phyloP scores from a whole-genome alignment of 1,284 basidiomycete species.

The Coniophora puteana region DNA sequence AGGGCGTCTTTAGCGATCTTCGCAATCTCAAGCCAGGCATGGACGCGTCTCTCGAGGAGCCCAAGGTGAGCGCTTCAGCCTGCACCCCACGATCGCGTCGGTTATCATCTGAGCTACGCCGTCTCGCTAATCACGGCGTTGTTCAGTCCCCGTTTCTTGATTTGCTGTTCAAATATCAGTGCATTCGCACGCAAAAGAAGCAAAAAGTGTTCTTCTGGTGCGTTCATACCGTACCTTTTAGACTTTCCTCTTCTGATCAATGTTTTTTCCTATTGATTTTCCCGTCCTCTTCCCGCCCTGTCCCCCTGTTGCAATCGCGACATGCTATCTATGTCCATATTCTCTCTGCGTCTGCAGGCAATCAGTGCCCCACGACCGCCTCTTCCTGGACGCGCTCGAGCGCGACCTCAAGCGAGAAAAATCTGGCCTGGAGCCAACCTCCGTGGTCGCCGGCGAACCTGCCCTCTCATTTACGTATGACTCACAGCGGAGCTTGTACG shows the following conservation, averaged over 20 bases:
- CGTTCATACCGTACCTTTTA: slow-evolving; percentile 29
- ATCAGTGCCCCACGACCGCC: slow-evolving; percentile 89
- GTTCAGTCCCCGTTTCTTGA: slow-evolving; percentile 92
- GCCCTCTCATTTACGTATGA: slow-evolving; percentile 83
- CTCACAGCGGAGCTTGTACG: slow-evolving; percentile 78
- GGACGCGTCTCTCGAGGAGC: slow-evolving; percentile 88
- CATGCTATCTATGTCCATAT: slow-evolving; percentile 8
- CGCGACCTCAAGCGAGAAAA: slow-evolving; percentile 92
- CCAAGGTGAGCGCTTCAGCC: slow-evolving; percentile 73
- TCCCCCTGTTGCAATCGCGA: neutral
- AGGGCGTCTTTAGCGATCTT: slow-evolving; percentile 89
- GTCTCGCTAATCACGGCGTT: too few relatives aligned
- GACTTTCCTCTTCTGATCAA: neutral
- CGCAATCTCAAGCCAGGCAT: slow-evolving; percentile 88
- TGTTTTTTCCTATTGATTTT: slow-evolving; percentile 1
- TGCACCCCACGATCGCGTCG: neutral
- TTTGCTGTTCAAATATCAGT: slow-evolving; percentile 90
- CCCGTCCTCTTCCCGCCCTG: too few relatives aligned
- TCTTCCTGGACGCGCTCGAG: slow-evolving; percentile 91
- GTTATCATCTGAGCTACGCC: slow-evolving; percentile 5
- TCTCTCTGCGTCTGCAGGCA: slow-evolving; percentile 49
- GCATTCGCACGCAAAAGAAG: slow-evolving; percentile 94
- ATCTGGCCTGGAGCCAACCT: slow-evolving; percentile 82
- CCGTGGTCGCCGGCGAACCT: slow-evolving; percentile 73
- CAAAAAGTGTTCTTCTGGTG: slow-evolving; percentile 94